Base-by-base conservation (phyloP, 1,284 basidiomycete genomes). In the Neonothopanus nambi region DNA sequence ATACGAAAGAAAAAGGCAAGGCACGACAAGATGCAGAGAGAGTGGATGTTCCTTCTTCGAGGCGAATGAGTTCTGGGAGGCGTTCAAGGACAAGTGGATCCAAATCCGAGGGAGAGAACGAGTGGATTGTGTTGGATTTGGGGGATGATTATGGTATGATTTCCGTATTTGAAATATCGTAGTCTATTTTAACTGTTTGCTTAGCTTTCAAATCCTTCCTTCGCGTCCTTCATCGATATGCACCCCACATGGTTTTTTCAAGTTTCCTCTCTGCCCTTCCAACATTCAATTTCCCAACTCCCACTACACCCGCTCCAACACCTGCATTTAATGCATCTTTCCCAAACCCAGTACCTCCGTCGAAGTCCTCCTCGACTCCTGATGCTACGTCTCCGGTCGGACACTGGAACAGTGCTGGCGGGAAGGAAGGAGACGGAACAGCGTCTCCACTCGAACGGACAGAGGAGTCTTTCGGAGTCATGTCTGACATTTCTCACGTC, bases 61-160 rank as follows among this genome's bases (percentile, higher is more conserved):
- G 21, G 36, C 18, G 35, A 52, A 57, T 50, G 59, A 56, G 39
- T 57, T 49, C 37, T 45, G 47, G 1, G 61, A 63, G n/a, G 65
- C 66, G 30, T n/a, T n/a, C n/a, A n/a, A n/a, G n/a, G n/a, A n/a
- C n/a, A n/a, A n/a, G n/a, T n/a, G n/a, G n/a, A n/a, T n/a, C n/a
- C 63, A 58, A 30, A 63, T 13, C n/a, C 28, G 45, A 48, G 33
- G 33, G 30, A 15, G 44, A 48, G 4, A 33, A 26, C 15, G 77
- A 82, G 44, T 84, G 81, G 80, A 70, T 87, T 28, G 71, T 85
- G 2, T 62, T 87, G 23, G 83, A 87, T 60, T 70, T 85, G 71
- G 72, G 77, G 2, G 74, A 75, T 52, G 80, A 82, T 42, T 62
- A 70, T 45, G 80, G 84, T 84, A 57, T 44, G 73, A n/a, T n/a